A percentile compares a stretch with the other conserved stretches of the same genome.
These are phyloP conservation scores for Pseudomonodictys pantanalensis DNA, from an alignment of 495 filamentous ascomycete genomes.

Conservation along the genomic window DNA sequence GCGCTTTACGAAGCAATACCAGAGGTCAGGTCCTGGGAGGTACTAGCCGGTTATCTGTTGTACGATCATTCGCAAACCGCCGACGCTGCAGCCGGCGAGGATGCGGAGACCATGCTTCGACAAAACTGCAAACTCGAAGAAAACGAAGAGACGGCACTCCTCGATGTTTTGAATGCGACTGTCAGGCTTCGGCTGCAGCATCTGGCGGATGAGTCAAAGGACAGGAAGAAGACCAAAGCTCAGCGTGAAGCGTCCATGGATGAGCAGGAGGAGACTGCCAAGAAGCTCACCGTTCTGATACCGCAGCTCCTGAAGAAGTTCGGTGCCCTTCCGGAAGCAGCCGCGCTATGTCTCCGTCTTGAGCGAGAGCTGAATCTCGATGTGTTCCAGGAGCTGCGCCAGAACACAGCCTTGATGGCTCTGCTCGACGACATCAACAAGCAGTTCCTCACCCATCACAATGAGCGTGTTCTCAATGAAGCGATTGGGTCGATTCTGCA, in stretches of 20 bases:
- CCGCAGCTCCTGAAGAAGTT: constrained; percentile 88
- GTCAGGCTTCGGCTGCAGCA: constrained; percentile 66
- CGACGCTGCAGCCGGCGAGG: constrained; percentile 48
- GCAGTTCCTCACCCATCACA: constrained; percentile 87
- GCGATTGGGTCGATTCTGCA: constrained; percentile 79
- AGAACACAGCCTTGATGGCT: constrained; percentile 76
- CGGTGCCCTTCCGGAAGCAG: constrained; percentile 80
- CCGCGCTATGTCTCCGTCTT: constrained; percentile 79
- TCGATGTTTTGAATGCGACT: constrained; percentile 79
- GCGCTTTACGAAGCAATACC: constrained; percentile 77
- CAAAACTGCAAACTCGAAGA: constrained; percentile 68
- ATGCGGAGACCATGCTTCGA: constrained; percentile 57
- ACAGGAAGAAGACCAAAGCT: constrained; percentile 50
- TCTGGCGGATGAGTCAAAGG: constrained; percentile 41
- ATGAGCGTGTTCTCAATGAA: constrained; percentile 79
- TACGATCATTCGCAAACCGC: constrained; percentile 75
- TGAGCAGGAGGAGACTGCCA: constrained; percentile 68
- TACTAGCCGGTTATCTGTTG: constrained; percentile 81
- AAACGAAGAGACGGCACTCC: constrained; percentile 76
- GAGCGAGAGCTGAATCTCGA: constrained; percentile 83
- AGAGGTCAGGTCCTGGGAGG: constrained; percentile 82
- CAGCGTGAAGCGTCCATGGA: constrained; percentile 59
- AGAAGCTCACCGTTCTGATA: constrained; percentile 71
- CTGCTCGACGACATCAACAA: constrained; percentile 89
- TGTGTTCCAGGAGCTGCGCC: constrained; percentile 83